Evolutionary conservation across 768 basidiomycete genomes (phyloP).

Genomic region (Mycena rosella): DNA sequence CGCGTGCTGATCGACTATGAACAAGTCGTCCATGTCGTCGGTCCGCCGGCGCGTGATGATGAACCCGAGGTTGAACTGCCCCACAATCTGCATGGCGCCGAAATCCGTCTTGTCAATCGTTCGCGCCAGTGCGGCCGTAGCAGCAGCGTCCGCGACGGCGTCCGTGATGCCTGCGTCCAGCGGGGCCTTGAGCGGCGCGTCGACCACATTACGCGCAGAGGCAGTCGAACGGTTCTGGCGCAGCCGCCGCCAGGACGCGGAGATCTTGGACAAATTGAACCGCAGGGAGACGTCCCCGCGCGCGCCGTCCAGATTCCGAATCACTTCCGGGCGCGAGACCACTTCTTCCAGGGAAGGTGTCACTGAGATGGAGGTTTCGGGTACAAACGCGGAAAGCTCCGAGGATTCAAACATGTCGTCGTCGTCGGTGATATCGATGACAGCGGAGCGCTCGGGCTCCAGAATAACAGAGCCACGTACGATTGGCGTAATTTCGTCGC

Average conservation of each 20-base stretch:
- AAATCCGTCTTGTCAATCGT: conserved; percentile 93
- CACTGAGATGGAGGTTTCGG: conserved; percentile 27
- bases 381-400: conserved; percentile 34
- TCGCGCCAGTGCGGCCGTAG: conserved; percentile 79
- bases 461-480: conserved; percentile 31
- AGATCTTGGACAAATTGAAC: conserved; percentile 45
- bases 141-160: conserved; percentile 62
- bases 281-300: conserved; percentile 45
- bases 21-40: conserved; percentile 82
- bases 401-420: conserved; percentile 43
- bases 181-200: conserved; percentile 36
- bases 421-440: conserved; percentile 39
- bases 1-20: conserved; percentile 97
- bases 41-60: conserved; percentile 82
- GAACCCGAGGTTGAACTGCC: conserved; percentile 97
- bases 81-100: conserved; percentile 82
- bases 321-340: conserved; percentile 55
- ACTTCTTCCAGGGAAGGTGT: conserved; percentile 34
- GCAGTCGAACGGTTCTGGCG: background rate
- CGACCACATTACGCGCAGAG: background rate
- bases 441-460: conserved; percentile 28
- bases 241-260: conserved; percentile 30
- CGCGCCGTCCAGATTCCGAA: conserved; percentile 45
- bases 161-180: conserved; percentile 52
- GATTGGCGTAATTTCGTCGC: conserved; percentile 35